Evolutionary conservation across 192 early-diverging fungal genomes (phyloP).

Genomic region (Coemansia sp.): DNA sequence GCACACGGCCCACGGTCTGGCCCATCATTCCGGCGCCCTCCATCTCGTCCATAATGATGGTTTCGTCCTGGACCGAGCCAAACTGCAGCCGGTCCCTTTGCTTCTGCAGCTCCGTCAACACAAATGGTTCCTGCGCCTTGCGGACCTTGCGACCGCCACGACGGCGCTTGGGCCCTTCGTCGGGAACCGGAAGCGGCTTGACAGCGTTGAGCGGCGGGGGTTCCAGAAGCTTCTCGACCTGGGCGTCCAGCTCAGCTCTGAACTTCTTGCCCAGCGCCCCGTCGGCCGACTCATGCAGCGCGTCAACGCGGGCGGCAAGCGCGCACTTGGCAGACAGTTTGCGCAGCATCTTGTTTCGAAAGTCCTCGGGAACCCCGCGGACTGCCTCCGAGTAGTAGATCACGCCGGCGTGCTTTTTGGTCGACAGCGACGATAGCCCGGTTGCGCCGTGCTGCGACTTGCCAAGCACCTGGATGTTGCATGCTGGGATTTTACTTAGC

Average conservation of each 20-base stretch:
- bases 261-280: slow-evolving; percentile 70
- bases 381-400: slow-evolving; percentile 80
- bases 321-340: slow-evolving; percentile 81
- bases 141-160: slow-evolving; percentile 89
- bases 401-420: slow-evolving; percentile 75
- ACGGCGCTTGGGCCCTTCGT: slow-evolving; percentile 85
- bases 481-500: slow-evolving; percentile 86
- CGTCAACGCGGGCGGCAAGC: slow-evolving; percentile 88
- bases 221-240: slow-evolving; percentile 81
- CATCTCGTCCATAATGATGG: slow-evolving; percentile 77
- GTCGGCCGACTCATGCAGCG: slow-evolving; percentile 65
- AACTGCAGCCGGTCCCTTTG: slow-evolving; percentile 90
- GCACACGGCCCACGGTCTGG: slow-evolving; percentile 72
- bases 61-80: slow-evolving; percentile 88
- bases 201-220: slow-evolving; percentile 81
- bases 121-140: slow-evolving; percentile 77
- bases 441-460: slow-evolving; percentile 31
- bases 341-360: slow-evolving; percentile 74
- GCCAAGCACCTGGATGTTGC: slow-evolving; percentile 78
- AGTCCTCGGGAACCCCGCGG: slow-evolving; percentile 66
- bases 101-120: slow-evolving; percentile 84
- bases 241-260: slow-evolving; percentile 79
- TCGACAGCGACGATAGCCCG: slow-evolving; percentile 49
- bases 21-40: slow-evolving; percentile 89
- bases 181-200: slow-evolving; percentile 90